Evolutionary conservation across 441 rosid species (phyloP).

Genomic region (Manihot esculenta): DNA sequence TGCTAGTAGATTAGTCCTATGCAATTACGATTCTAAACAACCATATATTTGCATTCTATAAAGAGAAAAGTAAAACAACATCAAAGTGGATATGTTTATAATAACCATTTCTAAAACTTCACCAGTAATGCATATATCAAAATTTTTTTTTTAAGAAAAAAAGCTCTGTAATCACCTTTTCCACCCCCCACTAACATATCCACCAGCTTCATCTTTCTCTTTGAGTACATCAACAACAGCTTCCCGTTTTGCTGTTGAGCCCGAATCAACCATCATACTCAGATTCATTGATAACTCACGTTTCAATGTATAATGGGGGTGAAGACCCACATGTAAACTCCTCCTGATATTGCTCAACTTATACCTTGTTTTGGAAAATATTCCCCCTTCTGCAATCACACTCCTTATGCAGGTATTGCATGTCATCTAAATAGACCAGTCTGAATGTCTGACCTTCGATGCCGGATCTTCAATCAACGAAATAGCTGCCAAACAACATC

Average conservation of each 20-base stretch:
- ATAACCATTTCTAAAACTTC: constrained; percentile 2
- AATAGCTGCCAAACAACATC: constrained; percentile 12
- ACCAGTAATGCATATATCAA: background rate
- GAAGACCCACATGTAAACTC: constrained; percentile 39
- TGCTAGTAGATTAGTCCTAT: background rate
- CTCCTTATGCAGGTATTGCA: constrained; percentile 60
- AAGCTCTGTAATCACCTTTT: constrained; percentile 56
- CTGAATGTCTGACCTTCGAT: constrained; percentile 31
- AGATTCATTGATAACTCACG: constrained; percentile 28
- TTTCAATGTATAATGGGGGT: constrained; percentile 32
- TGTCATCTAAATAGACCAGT: constrained; percentile 61
- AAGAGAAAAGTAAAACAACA: background rate
- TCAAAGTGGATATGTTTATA: background rate
- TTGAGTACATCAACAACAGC: constrained; percentile 37
- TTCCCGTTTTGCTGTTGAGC: constrained; percentile 45
- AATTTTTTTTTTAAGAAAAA: too few species aligned
- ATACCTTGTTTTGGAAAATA: constrained; percentile 38
- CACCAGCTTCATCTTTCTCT: constrained; percentile 69
- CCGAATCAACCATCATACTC: constrained; percentile 82
- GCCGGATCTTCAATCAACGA: constrained; percentile 26
- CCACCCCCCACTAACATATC: constrained; percentile 84
- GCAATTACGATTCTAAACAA: background rate
- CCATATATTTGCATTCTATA: background rate
- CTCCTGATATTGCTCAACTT: constrained; percentile 28
- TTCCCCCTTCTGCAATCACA: constrained; percentile 62